A percentile compares a stretch with the other conserved stretches of the same genome.
Evolutionary conservation across 345 rosid species (phyloP).

Genomic region (Eucalyptus tenuipes): DNA sequence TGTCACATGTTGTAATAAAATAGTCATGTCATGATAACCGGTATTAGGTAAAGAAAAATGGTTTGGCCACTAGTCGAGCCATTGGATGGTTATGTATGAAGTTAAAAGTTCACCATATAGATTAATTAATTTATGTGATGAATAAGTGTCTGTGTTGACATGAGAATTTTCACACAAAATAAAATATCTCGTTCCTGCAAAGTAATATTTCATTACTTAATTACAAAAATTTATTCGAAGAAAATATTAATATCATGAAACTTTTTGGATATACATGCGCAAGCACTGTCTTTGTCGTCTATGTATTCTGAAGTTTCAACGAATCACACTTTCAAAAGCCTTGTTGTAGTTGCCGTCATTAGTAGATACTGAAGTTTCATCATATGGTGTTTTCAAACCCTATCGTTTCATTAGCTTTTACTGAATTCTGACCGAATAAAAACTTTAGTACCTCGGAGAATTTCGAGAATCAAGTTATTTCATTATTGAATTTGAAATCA

Average conservation of each 20-base stretch:
- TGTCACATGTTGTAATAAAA: background rate
- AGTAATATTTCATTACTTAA: background rate
- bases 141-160: background rate
- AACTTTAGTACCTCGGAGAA: background rate
- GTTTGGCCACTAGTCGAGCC: background rate
- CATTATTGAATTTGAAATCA: background rate
- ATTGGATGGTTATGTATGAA: background rate
- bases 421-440: rapidly evolving
- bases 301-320: background rate
- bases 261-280: background rate
- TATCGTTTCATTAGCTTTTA: background rate
- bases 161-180: background rate
- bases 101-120: background rate
- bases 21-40: background rate
- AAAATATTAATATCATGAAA: background rate
- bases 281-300: rapidly evolving
- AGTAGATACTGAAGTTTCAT: rapidly evolving
- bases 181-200: background rate
- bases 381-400: background rate
- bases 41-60: background rate
- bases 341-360: no score
- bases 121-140: background rate
- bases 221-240: background rate
- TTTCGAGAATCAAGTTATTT: background rate
- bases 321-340: background rate